Percentiles rank a stretch among this genome's conserved stretches.
Conservation (phyloP, 2,329 filamentous ascomycete genomes). For the Trichothecium roseum region DNA sequence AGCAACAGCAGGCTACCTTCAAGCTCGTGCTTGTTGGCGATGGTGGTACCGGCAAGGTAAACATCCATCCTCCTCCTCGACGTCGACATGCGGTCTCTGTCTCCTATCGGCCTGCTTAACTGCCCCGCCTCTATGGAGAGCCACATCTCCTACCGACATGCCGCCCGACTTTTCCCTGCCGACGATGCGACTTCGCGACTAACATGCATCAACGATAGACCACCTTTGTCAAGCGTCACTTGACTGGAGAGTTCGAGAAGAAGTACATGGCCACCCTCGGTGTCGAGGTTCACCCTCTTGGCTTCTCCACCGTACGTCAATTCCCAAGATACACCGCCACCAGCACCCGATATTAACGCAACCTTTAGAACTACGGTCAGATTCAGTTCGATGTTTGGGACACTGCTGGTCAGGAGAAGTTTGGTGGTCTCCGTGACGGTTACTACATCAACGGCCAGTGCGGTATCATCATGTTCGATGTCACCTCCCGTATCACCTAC, state of each 20-base stretch:
- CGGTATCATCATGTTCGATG: slow-evolving; percentile 99
- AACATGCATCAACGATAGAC: slow-evolving; percentile 47
- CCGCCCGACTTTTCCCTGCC: neutral
- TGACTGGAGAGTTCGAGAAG: slow-evolving; percentile 99
- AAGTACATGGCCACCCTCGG: slow-evolving; percentile 99
- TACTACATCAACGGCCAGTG: slow-evolving; percentile 99
- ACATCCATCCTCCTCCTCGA: neutral
- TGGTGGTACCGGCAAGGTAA: slow-evolving; percentile 96
- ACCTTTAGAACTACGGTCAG: slow-evolving; percentile 71
- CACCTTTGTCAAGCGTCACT: slow-evolving; percentile 99
- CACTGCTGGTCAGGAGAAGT: slow-evolving; percentile 98
- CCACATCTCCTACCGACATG: too few relatives aligned
- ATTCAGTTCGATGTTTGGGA: slow-evolving; percentile 99
- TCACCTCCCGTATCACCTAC: slow-evolving; percentile 98
- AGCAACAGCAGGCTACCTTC: slow-evolving; percentile 64
- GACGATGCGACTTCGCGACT: slow-evolving; percentile 1
- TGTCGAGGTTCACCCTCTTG: slow-evolving; percentile 98
- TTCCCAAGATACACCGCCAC: too few relatives aligned
- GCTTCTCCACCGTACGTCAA: slow-evolving; percentile 85
- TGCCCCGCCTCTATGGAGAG: slow-evolving; percentile 6
- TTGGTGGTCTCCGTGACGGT: slow-evolving; percentile 95
- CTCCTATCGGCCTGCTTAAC: neutral
- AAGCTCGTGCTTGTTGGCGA: slow-evolving; percentile 99
- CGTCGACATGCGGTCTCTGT: neutral
- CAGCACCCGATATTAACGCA: slow-evolving; percentile 13